phyloP scores from a whole-genome alignment of 1,284 basidiomycete genomes.

The Rhodotorula sp. region DNA sequence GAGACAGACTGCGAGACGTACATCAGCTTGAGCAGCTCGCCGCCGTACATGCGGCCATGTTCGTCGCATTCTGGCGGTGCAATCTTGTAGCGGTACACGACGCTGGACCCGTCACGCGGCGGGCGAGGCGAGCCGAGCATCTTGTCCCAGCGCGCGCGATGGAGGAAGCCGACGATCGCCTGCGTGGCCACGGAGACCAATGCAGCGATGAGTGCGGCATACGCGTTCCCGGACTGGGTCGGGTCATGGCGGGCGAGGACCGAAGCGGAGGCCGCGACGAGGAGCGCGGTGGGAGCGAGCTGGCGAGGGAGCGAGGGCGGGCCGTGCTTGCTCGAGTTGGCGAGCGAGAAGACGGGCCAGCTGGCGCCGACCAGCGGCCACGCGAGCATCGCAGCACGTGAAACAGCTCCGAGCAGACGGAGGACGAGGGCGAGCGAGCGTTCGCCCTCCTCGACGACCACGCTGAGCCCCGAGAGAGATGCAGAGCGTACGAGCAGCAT shows the following conservation, averaged over 20 bases:
- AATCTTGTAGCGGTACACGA: constrained; percentile 36
- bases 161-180: background rate
- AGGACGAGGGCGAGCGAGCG: background rate
- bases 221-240: too few relatives aligned
- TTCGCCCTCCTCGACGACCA: background rate
- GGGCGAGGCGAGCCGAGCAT: background rate
- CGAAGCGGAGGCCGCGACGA: background rate
- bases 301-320: background rate
- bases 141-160: background rate
- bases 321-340: background rate
- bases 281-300: background rate
- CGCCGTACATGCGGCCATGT: constrained; percentile 48
- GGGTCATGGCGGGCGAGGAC: background rate
- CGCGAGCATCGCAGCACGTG: too few relatives aligned
- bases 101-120: constrained; percentile 11
- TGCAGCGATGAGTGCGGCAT: background rate
- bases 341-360: background rate
- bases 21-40: constrained; percentile 51
- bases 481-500: background rate
- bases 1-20: background rate
- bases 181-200: background rate
- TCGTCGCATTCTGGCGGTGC: constrained; percentile 40
- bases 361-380: background rate
- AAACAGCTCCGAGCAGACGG: background rate
- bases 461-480: background rate